Base-by-base conservation (phyloP, 768 basidiomycete genomes). In the Hypsizygus marmoreus region DNA sequence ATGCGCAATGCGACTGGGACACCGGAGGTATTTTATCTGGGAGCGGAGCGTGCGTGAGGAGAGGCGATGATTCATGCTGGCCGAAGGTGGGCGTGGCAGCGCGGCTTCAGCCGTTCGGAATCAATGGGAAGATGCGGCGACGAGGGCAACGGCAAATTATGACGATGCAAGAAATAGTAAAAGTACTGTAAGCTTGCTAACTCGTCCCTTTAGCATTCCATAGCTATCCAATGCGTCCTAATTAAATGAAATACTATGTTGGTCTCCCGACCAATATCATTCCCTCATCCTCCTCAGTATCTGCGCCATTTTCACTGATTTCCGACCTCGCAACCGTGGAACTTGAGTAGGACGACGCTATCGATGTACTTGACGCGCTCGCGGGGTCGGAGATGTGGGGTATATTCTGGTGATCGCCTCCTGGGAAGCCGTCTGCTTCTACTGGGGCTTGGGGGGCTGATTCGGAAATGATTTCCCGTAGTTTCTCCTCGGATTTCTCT, bases 221-320 rank as follows among this genome's bases (percentile, higher is more conserved):
- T 33, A 42, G 19, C 20, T 30, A 49, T 40, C 45, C 49, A 57
- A 4, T 44, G 26, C 25, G 34, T 23, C 13, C 19, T 17, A 20
- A 28, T 13, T 13, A 22, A 23, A 13, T 30, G 22, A 23, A 5
- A 25, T 16, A 28, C 44, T 54, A 66, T 42, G 60, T 34, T 25
- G 87, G 88, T 46, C 83, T 75, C 30, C 81, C 84, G 40, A 91
- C 82, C 22, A 91, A 62, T 47, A 91, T 79, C 83, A 91, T 84
- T 5, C 86, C 89, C 57, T 91, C 89, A 47, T 92, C 89, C 59
- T 86, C 84, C 60, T 92, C 89, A 29, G 88, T 91, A 56, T 89
- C 88, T 17, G 70, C 72, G 7, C 84, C 85, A 51, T 77, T 76
- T 59, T 84, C 84, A 52, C 84, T 88, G 33, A 71, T 68, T 24